Evolutionary conservation across 345 rosid genomes (phyloP), one percentile per base, ranked within the genome.

Genomic region (Trapa incisa): DNA sequence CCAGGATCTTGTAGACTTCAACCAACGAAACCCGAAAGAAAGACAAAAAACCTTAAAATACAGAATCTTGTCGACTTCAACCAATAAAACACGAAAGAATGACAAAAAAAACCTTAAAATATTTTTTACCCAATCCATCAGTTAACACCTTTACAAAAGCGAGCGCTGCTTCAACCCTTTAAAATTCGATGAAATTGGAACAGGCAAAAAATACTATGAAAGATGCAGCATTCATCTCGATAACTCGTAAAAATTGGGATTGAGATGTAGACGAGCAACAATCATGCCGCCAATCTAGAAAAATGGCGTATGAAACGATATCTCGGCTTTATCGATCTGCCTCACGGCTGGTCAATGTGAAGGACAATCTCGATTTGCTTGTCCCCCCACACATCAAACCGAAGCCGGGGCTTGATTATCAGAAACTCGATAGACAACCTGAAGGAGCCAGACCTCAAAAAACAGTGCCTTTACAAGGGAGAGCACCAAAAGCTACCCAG

Each of bases 241-340:
- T 5, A 50, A 50, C 2, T 50, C 56, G 56, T 2, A 6, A 50
- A 12, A 6, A 4, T n/a, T 5, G 12, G 47, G 4, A 65, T 37
- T 32, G 29, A 14, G 48, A 72, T 85, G 79, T 85, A 73, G 87
- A 81, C 84, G 84, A 83, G 87, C 84, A 85, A 83, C 87, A 83
- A 85, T 80, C 89, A 79, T 77, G 78, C 68, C 86, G 89, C 66
- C 87, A 81, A 85, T 71, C 69, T 22, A 74, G 38, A 54, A 36
- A 75, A 71, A 73, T 62, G 80, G 80, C 90, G 86, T 71, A 82
- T 80, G 86, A 85, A 85, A 85, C 90, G 90, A 83, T 83, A 76
- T 83, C 90, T 79, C 87, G 86, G 86, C 86, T 87, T 35, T 53
- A 43, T 82, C 67, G 72, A 38, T 80, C 37, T 77, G 9, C 84